Percentiles rank a stretch among this genome's conserved stretches.
Conservation (phyloP, 73 alveolate species). For the Uronychia binucleata region DNA sequence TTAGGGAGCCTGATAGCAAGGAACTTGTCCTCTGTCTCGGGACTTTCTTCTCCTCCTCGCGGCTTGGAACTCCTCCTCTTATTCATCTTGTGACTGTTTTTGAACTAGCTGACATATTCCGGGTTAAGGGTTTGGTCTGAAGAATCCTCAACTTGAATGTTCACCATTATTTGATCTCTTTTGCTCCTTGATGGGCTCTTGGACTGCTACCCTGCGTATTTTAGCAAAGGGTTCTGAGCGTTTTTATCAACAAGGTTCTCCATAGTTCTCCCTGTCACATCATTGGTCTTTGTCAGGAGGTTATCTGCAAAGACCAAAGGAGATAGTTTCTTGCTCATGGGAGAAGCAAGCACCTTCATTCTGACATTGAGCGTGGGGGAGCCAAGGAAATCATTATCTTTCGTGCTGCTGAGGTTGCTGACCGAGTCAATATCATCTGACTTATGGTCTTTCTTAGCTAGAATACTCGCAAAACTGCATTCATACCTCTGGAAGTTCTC, state of each 20-base stretch:
- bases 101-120: not conserved
- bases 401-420: too few relatives aligned
- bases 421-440: not conserved
- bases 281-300: not conserved
- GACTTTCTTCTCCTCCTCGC: not conserved
- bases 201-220: slow-evolving; percentile 30
- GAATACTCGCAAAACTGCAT: slow-evolving; percentile 22
- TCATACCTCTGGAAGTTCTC: slow-evolving; percentile 54
- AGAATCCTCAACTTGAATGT: slow-evolving; percentile 1
- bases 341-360: slow-evolving; percentile 64
- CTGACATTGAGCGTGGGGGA: not conserved
- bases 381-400: too few relatives aligned
- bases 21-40: not conserved
- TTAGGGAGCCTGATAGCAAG: slow-evolving; percentile 22
- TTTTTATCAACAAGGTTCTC: not conserved
- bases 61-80: slow-evolving; percentile 1
- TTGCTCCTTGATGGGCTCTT: not conserved
- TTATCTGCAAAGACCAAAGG: slow-evolving; percentile 32
- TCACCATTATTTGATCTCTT: not conserved
- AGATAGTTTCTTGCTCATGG: slow-evolving; percentile 18
- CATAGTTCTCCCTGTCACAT: not conserved
- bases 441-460: not conserved
- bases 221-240: slow-evolving; percentile 34
- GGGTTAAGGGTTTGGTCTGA: not conserved
- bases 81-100: slow-evolving; percentile 1